phyloP scores from a whole-genome alignment of 345 rosid species.

The Brassica carinata region DNA sequence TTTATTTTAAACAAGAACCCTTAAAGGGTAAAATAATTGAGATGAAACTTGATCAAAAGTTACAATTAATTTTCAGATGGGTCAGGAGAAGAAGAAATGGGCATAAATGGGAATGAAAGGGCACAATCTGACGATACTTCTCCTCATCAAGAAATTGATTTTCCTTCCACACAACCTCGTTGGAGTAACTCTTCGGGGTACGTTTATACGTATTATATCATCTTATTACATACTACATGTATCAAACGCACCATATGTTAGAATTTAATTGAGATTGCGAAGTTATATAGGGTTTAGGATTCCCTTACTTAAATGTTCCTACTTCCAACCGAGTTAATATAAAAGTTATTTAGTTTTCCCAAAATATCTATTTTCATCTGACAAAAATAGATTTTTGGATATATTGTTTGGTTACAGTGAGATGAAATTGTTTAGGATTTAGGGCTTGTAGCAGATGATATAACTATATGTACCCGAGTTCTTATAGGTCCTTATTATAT shows the following conservation, averaged over 20 bases:
- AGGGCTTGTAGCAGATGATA: background rate
- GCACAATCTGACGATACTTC: conserved; percentile 50
- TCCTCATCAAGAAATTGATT: conserved; percentile 52
- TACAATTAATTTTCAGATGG: conserved; percentile 52
- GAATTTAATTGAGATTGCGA: background rate
- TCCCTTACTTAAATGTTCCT: conserved; percentile 27
- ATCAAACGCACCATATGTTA: conserved; percentile 9
- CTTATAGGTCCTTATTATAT: background rate
- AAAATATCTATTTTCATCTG: background rate
- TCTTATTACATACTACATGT: background rate
- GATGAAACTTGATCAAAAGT: background rate
- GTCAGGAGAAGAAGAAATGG: conserved; percentile 73
- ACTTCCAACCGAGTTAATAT: conserved; percentile 21
- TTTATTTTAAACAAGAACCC: conserved; percentile 18
- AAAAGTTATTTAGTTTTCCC: conserved; percentile 14
- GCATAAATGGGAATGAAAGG: conserved; percentile 49
- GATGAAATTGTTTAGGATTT: conserved; percentile 5
- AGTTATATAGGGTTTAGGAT: conserved; percentile 11
- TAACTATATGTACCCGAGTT: background rate
- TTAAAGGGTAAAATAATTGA: conserved; percentile 25
- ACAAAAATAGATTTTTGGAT: background rate
- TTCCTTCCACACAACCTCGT: conserved; percentile 49
- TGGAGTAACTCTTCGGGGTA: conserved; percentile 90
- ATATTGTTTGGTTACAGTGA: background rate
- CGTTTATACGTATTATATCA: conserved; percentile 18